A percentile compares a stretch with the other conserved stretches of the same genome.
Evolutionary conservation across 441 rosid species (phyloP).

Genomic region (Corymbia calophylla): DNA sequence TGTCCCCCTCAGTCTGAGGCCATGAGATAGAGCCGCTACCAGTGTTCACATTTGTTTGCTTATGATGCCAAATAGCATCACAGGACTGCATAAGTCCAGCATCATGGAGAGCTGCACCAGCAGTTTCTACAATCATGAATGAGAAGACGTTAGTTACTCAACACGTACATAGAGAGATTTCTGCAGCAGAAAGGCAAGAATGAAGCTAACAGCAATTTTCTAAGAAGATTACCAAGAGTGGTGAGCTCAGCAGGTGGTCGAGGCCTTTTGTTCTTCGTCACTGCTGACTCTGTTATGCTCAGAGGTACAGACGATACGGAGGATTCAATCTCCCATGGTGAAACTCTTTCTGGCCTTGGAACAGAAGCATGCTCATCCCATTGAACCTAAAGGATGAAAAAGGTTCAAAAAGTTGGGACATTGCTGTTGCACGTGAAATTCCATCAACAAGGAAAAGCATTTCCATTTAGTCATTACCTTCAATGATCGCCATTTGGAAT

Average conservation of each 20-base stretch:
- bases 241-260: slow-evolving; percentile 36
- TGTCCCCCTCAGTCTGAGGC: slow-evolving; percentile 32
- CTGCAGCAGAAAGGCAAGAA: neutral
- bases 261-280: slow-evolving; percentile 59
- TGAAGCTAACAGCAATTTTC: neutral
- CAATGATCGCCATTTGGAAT: slow-evolving; percentile 80
- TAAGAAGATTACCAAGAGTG: slow-evolving; percentile 30
- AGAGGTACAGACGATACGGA: slow-evolving; percentile 33
- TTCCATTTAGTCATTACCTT: slow-evolving; percentile 36
- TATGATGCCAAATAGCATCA: slow-evolving; percentile 43
- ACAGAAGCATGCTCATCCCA: slow-evolving; percentile 83
- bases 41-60: slow-evolving; percentile 29
- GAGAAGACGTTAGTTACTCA: neutral
- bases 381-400: slow-evolving; percentile 48
- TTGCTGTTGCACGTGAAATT: neutral
- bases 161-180: neutral
- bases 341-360: slow-evolving; percentile 81
- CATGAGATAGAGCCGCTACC: slow-evolving; percentile 23
- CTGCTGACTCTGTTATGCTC: slow-evolving; percentile 31
- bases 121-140: slow-evolving; percentile 24
- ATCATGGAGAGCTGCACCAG: slow-evolving; percentile 29
- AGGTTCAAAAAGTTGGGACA: neutral
- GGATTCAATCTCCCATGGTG: slow-evolving; percentile 95
- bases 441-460: neutral
- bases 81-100: slow-evolving; percentile 31